A percentile compares a stretch with the other conserved stretches of the same genome.
phyloP scores from a whole-genome alignment of 163 green algal genomes.

The Volvox carteri region DNA sequence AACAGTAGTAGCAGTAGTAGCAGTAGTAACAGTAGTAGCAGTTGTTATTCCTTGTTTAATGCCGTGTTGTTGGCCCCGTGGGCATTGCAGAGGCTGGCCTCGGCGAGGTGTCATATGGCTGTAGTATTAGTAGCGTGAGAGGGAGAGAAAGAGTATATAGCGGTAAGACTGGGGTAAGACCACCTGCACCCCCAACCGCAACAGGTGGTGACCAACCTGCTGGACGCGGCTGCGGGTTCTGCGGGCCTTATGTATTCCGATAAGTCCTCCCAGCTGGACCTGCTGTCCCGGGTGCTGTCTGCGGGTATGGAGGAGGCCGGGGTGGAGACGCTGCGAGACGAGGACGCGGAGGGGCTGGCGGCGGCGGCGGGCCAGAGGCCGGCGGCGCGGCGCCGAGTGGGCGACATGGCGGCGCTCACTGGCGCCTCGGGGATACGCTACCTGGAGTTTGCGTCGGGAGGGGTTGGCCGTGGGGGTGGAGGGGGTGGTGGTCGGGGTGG shows the following conservation, averaged over 20 bases:
- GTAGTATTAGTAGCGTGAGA: too few relatives aligned
- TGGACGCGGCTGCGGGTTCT: constrained; percentile 68
- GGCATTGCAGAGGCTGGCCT: too few relatives aligned
- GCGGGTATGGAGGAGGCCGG: constrained; percentile 63
- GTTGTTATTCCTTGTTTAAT: too few relatives aligned
- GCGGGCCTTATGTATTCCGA: constrained; percentile 48
- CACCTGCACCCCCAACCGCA: neutral
- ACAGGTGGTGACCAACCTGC: constrained; percentile 89
- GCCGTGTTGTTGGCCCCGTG: too few relatives aligned
- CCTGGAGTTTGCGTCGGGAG: constrained; percentile 69
- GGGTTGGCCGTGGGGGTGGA: constrained; percentile 4
- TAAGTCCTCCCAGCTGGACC: constrained; percentile 60
- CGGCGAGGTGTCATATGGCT: too few relatives aligned
- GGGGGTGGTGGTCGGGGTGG: neutral
- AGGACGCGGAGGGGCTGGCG: constrained; percentile 64
- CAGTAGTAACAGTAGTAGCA: too few relatives aligned
- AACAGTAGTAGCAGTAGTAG: too few relatives aligned
- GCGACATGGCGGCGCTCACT: constrained; percentile 68
- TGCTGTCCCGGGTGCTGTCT: constrained; percentile 58
- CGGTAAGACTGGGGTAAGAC: too few relatives aligned
- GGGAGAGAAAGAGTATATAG: too few relatives aligned
- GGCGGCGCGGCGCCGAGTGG: constrained; percentile 57
- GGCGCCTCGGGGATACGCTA: constrained; percentile 72
- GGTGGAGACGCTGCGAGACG: constrained; percentile 67
- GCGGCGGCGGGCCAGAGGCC: constrained; percentile 17